A percentile compares a stretch with the other conserved stretches of the same genome.
phyloP scores from a whole-genome alignment of 768 basidiomycete species.

The Phylloporus rhodoxanthus region DNA sequence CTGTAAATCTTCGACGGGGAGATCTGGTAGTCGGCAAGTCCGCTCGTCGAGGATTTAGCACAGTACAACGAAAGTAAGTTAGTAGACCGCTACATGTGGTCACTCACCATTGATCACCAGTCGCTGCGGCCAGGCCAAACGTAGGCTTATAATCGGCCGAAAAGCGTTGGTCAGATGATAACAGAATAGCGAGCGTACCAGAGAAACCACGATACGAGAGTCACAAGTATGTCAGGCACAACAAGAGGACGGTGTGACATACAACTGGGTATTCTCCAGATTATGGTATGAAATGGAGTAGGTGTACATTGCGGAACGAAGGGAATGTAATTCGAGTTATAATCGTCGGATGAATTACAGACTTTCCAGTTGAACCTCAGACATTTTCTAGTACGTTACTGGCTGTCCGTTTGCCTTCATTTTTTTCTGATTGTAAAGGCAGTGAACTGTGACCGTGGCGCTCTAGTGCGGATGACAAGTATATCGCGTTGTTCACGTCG shows the following conservation, averaged over 20 bases:
- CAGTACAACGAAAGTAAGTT: too few relatives aligned
- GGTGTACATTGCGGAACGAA: not conserved
- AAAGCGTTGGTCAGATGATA: not conserved
- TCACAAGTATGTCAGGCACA: not conserved
- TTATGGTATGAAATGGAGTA: not conserved
- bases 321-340: not conserved
- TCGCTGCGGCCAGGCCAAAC: too few relatives aligned
- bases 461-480: not conserved
- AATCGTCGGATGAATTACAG: not conserved
- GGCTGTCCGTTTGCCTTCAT: not conserved
- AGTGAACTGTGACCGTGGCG: not conserved
- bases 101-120: too few relatives aligned
- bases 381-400: not conserved
- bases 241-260: not conserved
- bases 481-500: not conserved
- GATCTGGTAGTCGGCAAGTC: too few relatives aligned
- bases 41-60: too few relatives aligned
- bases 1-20: too few relatives aligned
- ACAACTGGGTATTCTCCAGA: not conserved
- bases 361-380: not conserved
- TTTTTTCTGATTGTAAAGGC: not conserved
- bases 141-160: not conserved
- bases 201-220: not conserved
- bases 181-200: not conserved
- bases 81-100: too few relatives aligned